Evolutionary conservation across 768 basidiomycete species (phyloP), one percentile per base, ranked within the genome.

Genomic region (Multifurca ochricompacta): DNA sequence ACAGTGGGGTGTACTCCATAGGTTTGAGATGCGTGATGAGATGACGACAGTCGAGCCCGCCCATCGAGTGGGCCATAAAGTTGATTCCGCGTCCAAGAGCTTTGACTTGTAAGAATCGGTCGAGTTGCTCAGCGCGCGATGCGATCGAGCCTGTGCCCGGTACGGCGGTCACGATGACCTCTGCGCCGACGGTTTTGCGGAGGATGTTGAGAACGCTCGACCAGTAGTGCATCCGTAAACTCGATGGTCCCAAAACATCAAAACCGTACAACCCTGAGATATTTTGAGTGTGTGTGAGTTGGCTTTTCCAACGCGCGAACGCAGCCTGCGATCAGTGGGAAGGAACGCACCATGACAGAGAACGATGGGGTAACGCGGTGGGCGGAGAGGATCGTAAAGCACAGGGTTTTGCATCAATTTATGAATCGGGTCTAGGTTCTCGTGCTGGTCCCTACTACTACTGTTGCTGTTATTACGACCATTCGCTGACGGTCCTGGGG

Each of bases 31-130:
- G 87, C 2, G 90, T 82, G 54, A 98, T 94, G 16, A 99, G 74
- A 66, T 97, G 83, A 47, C 96, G 80, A 65, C 92, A 92, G 65
- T 99, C 96, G 8, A 99, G 76, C 0, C 95, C 95, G 18, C 95
- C 95, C 96, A 99, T 99, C 6, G 91, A 94, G 66, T 99, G 96
- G 0, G 91, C 96, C 41, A 99, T 74, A 59, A 99, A 83, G 67
- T 99, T 99, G 63, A 98, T 70, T 8, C 87, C 90, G 44, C 85
- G 80, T 5, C 90, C 92, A 13, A 72, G 74, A 3, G 84, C 82
- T 43, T 74, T 83, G 11, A 72, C 65, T 52, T 80, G 74, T 10
- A 99, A 76, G 60, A 86, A 81, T 21, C 74, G 74, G 67, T 98
- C 78, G 59, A 99, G 73, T 41, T 75, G 77, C 49, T 83, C 75